Evolutionary conservation across 768 basidiomycete species (phyloP), one percentile per base, ranked within the genome.

Genomic region (Leccinum rimulosum): DNA sequence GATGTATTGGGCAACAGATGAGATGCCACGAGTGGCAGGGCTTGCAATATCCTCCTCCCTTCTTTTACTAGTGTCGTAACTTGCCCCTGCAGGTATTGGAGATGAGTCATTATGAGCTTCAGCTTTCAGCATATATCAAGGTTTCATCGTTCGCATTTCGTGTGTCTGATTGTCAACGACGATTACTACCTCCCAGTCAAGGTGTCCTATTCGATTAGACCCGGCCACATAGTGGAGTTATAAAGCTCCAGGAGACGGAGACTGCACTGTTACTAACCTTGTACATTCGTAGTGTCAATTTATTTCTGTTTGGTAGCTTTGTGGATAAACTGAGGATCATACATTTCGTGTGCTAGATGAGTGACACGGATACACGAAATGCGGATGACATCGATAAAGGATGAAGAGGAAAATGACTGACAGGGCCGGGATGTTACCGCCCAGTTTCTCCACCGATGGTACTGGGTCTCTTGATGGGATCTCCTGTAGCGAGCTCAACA

Each of bases 401-500:
- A 33, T 12, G 15, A 55, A 27, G 45, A 47, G 3, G 22, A 47
- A 47, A 31, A 19, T 17, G 19, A 36, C 22, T 48, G 12, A 59
- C 17, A 28, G 1, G 3, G 8, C 10, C 19, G 47, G 31, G 35
- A 35, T 35, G 14, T 35, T 35, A 33, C 31, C 31, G 11, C 31
- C 31, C 31, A 33, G 11, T 12, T 11, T 1, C 31, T 33, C 31
- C 31, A 5, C 11, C 31, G 0, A 33, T 0, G 11, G 31, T 33
- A 33, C 31, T 33, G 11, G 31, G 31, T 35, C 12, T 35, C 33
- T 2, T 12, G 12, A 33, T 5, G 12, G 5, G 12, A 33, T 33
- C 25, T 25, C 25, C 25, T 25, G 25, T 25, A 25, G 25, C 25
- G 25, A 25, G 25, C 25, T 67, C 43, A 64, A 15, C 61, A 51